Evolutionary conservation across 108 stramenopile species (phyloP).

Genomic region (Skeletonema menzelii): DNA sequence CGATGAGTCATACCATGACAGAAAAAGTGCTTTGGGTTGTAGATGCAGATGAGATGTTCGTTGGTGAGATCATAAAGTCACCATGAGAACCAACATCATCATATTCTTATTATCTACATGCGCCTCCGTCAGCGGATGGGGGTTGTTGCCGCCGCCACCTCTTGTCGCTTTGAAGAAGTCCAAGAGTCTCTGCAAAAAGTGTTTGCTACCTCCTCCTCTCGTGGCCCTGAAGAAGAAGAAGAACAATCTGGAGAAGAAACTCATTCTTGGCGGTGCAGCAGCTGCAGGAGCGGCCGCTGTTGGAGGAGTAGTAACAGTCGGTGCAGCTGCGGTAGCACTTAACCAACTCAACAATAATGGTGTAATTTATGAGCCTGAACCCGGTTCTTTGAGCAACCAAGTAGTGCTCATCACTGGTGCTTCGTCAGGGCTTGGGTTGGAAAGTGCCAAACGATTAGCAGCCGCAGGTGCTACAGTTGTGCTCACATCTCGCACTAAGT

Average conservation of each 20-base stretch:
- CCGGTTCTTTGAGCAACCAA: slow-evolving; percentile 50
- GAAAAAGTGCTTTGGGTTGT: too few species aligned
- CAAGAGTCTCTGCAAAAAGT: background rate
- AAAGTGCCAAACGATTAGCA: slow-evolving; percentile 77
- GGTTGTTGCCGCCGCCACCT: background rate
- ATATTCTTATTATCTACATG: background rate
- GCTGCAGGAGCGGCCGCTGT: background rate
- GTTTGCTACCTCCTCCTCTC: background rate
- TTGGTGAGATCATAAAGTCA: too few species aligned
- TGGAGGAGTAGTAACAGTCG: too few species aligned
- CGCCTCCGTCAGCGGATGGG: background rate
- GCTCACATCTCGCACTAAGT: slow-evolving; percentile 54
- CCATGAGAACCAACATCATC: background rate
- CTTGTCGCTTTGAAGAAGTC: background rate
- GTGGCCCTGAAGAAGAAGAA: slow-evolving; percentile 7
- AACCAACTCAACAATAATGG: slow-evolving; percentile 18
- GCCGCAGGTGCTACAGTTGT: slow-evolving; percentile 82
- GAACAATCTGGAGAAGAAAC: slow-evolving; percentile 1
- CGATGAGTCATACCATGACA: too few species aligned
- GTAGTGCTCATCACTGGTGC: slow-evolving; percentile 81
- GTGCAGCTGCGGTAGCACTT: background rate
- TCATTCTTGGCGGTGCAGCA: slow-evolving; percentile 5
- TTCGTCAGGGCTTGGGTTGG: slow-evolving; percentile 78
- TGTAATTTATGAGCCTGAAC: slow-evolving; percentile 16
- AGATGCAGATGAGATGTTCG: too few species aligned